phyloP scores from a whole-genome alignment of 2,329 filamentous ascomycete genomes.

The Zalaria sp. region DNA sequence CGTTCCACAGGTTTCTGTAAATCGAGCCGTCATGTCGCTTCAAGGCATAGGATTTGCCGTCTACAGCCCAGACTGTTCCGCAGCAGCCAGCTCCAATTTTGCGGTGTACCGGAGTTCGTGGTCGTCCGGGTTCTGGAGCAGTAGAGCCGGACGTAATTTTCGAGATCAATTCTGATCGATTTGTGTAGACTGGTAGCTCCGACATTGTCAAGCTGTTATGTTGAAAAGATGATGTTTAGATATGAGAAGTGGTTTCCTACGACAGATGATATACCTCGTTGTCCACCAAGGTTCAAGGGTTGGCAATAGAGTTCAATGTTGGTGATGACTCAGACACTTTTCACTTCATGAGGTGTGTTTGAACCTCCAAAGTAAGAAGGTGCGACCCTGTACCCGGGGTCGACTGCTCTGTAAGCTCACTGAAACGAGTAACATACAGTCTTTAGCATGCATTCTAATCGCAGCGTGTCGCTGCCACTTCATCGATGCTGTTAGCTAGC shows the following conservation, averaged over 20 bases:
- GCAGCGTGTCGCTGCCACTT: no score
- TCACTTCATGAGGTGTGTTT: no score
- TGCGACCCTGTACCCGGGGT: no score
- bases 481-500: no score
- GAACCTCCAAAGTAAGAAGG: no score
- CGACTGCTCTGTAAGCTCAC: no score
- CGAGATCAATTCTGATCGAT: background rate
- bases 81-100: constrained; percentile 2
- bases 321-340: no score
- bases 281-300: no score
- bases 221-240: background rate
- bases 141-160: background rate
- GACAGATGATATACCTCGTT: background rate
- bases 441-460: no score
- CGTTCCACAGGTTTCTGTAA: background rate
- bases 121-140: background rate
- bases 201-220: no score
- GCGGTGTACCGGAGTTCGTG: background rate
- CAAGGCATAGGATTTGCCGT: background rate
- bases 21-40: constrained; percentile 3
- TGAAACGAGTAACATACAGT: no score
- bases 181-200: background rate
- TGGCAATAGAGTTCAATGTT: no score
- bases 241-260: background rate
- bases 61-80: constrained; percentile 4